A percentile compares a stretch with the other conserved stretches of the same genome.
Evolutionary conservation across 1,284 basidiomycete genomes (phyloP).

Genomic region (Coniferiporia sulphurascens): DNA sequence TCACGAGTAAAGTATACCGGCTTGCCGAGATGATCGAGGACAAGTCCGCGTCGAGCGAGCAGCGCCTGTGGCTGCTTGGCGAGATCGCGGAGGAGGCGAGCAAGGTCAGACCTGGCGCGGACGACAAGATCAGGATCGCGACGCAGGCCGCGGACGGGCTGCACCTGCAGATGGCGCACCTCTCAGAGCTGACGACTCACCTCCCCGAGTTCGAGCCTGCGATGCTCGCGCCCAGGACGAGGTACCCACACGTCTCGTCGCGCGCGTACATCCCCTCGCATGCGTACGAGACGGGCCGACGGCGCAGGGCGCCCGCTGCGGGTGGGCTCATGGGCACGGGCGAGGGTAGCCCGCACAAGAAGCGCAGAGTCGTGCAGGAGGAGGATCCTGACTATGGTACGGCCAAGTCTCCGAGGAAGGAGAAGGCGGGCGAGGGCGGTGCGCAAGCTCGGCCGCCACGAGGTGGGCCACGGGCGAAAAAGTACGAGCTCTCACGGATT

Average conservation of each 20-base stretch:
- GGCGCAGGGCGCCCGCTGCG: slow-evolving; percentile 40
- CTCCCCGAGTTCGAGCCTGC: slow-evolving; percentile 64
- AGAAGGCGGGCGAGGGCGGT: slow-evolving; percentile 37
- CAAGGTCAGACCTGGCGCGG: slow-evolving; percentile 90
- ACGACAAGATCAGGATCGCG: slow-evolving; percentile 98
- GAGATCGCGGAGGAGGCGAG: slow-evolving; percentile 93
- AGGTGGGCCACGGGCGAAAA: slow-evolving; percentile 51
- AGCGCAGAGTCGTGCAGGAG: slow-evolving; percentile 51
- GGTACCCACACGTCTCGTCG: slow-evolving; percentile 68
- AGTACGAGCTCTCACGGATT: slow-evolving; percentile 33
- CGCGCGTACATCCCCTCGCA: slow-evolving; percentile 58
- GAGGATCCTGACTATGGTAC: slow-evolving; percentile 49
- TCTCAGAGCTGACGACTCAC: slow-evolving; percentile 58
- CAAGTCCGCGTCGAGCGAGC: slow-evolving; percentile 60
- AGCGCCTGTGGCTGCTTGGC: slow-evolving; percentile 82
- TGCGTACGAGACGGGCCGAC: slow-evolving; percentile 53
- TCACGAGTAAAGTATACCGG: slow-evolving; percentile 71
- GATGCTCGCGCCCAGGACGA: slow-evolving; percentile 55
- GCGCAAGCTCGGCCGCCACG: slow-evolving; percentile 37
- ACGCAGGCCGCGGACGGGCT: slow-evolving; percentile 92
- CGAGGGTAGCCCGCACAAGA: slow-evolving; percentile 52
- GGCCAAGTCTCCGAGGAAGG: slow-evolving; percentile 40
- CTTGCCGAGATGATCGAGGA: slow-evolving; percentile 78
- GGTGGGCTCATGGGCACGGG: slow-evolving; percentile 43
- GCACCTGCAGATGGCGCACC: slow-evolving; percentile 66